Evolutionary conservation across 345 rosid species (phyloP).

Genomic region (Melaleuca quinquenervia): DNA sequence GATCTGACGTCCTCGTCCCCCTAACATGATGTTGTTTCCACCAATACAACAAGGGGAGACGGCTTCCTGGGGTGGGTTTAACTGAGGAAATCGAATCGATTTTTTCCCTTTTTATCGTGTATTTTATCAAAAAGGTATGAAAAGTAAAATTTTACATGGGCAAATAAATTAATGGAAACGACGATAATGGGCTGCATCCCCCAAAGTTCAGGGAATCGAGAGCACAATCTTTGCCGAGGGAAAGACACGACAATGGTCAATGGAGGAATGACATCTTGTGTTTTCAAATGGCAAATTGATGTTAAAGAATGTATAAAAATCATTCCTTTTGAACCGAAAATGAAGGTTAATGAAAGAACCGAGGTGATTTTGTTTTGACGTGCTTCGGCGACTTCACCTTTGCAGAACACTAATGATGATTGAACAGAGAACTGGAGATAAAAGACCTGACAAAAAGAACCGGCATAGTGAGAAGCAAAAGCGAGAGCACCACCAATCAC

Average conservation of each 20-base stretch:
- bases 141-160: not conserved
- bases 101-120: not conserved
- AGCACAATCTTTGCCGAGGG: not conserved
- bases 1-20: not conserved
- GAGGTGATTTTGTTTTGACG: not conserved
- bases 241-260: not conserved
- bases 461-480: not conserved
- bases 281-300: not conserved
- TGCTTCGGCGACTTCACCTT: not conserved
- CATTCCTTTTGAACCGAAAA: not conserved
- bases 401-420: not conserved
- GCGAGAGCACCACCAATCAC: conserved; percentile 19
- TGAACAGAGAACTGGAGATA: not conserved
- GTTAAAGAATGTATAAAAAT: not conserved
- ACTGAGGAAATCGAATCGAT: not conserved
- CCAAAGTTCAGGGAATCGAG: not conserved
- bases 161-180: not conserved
- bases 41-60: not conserved
- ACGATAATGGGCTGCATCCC: not conserved
- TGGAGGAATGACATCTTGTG: not conserved
- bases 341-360: not conserved
- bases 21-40: not conserved
- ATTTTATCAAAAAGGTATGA: not conserved
- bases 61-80: not conserved
- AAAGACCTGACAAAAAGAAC: not conserved